Conservation (phyloP, 257 asterid species). For the Solanum megistacrolobum region DNA sequence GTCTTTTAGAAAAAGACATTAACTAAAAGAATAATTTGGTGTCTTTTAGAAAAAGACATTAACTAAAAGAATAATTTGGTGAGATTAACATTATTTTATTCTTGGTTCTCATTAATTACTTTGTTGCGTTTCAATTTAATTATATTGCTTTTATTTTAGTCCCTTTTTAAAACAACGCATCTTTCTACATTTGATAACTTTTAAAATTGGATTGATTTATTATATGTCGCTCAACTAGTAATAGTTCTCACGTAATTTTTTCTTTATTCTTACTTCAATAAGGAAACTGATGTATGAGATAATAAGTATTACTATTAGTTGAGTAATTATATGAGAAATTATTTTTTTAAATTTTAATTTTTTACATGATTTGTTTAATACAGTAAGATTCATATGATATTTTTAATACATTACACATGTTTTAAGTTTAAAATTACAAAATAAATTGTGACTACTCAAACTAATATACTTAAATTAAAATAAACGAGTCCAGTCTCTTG, state of each 20-base stretch:
- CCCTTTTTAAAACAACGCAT: background rate
- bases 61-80: background rate
- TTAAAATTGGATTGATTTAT: too few relatives aligned
- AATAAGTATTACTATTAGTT: background rate
- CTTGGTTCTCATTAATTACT: background rate
- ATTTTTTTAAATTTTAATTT: rapidly evolving
- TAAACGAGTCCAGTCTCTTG: background rate
- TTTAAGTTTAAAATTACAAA: background rate
- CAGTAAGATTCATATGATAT: too few relatives aligned
- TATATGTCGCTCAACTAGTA: background rate
- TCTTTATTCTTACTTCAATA: background rate
- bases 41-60: too few relatives aligned
- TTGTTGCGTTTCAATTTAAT: background rate
- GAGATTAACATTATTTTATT: background rate
- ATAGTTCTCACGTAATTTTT: background rate
- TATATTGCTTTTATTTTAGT: background rate
- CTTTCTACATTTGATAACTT: background rate
- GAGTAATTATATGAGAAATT: too few relatives aligned
- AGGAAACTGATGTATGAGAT: too few relatives aligned
- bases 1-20: background rate
- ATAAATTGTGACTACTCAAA: background rate
- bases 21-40: background rate
- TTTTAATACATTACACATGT: background rate
- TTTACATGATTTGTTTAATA: too few relatives aligned
- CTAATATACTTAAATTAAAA: background rate